These are phyloP conservation scores for Saccharomycopsis capsularis DNA, from an alignment of 805 yeast genomes.

Conservation along the genomic window DNA sequence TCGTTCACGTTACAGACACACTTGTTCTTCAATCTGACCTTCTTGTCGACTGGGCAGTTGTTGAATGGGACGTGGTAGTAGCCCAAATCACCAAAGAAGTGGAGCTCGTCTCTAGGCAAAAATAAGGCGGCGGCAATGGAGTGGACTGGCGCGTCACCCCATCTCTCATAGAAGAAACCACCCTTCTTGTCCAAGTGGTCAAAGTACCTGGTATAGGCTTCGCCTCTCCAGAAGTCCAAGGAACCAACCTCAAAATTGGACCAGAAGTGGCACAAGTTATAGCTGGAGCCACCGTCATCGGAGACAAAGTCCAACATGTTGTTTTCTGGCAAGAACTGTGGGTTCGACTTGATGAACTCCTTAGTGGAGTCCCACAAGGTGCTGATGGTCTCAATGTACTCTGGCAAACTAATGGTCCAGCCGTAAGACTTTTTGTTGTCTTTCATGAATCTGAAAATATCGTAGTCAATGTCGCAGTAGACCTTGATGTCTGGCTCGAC, in stretches of 20 bases:
- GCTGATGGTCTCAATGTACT: slow-evolving; percentile 63
- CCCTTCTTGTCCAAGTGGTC: slow-evolving; percentile 71
- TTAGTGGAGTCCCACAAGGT: slow-evolving; percentile 71
- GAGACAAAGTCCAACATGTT: slow-evolving; percentile 66
- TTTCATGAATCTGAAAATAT: slow-evolving; percentile 73
- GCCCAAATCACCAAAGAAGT: slow-evolving; percentile 80
- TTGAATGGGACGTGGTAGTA: slow-evolving; percentile 78
- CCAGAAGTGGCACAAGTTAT: slow-evolving; percentile 87
- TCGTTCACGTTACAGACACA: slow-evolving; percentile 67
- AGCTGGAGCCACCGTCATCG: slow-evolving; percentile 62
- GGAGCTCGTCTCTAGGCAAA: slow-evolving; percentile 61
- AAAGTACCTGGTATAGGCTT: slow-evolving; percentile 65
- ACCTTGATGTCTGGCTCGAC: slow-evolving; percentile 83
- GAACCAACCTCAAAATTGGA: slow-evolving; percentile 81
- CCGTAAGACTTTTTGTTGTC: slow-evolving; percentile 70
- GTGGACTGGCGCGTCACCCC: slow-evolving; percentile 95
- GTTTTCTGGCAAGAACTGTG: slow-evolving; percentile 50
- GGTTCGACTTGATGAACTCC: slow-evolving; percentile 52
- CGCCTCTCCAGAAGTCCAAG: slow-evolving; percentile 65
- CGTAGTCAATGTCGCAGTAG: slow-evolving; percentile 77
- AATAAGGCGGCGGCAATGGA: slow-evolving; percentile 81
- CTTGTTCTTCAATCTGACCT: slow-evolving; percentile 48
- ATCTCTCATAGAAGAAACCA: slow-evolving; percentile 89
- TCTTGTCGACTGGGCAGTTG: slow-evolving; percentile 67
- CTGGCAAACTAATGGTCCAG: slow-evolving; percentile 73